Conservation (phyloP, 352 stramenopile species). For the Phytophthora pini region DNA sequence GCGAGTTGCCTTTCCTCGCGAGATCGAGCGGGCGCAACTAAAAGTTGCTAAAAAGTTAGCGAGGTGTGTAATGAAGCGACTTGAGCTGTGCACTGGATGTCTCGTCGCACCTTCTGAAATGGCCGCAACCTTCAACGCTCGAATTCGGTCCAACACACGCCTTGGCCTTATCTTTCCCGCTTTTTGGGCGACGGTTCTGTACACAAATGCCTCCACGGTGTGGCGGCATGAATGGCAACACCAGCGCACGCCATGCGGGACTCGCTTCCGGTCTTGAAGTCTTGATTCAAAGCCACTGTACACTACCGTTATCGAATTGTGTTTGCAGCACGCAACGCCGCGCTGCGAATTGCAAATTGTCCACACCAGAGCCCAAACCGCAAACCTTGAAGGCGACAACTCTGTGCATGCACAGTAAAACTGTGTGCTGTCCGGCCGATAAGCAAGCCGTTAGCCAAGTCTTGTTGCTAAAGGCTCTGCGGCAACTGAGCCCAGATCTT, state of each 20-base stretch:
- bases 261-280: conserved; percentile 7
- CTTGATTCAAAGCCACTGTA: neutral
- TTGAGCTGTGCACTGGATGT: conserved; percentile 10
- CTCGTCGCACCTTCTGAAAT: conserved; percentile 12
- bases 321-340: conserved; percentile 3
- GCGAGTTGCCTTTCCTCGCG: conserved; percentile 3
- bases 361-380: neutral
- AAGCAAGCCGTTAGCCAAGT: conserved; percentile 16
- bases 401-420: neutral
- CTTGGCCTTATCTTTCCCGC: conserved; percentile 10
- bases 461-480: conserved; percentile 23
- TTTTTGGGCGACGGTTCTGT: conserved; percentile 16
- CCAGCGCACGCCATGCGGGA: neutral
- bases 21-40: conserved; percentile 8
- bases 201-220: conserved; percentile 15
- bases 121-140: neutral
- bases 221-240: conserved; percentile 4
- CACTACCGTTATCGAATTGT: neutral
- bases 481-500: conserved; percentile 16
- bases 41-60: conserved; percentile 6
- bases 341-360: conserved; percentile 11
- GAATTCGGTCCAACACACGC: conserved; percentile 11
- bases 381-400: conserved; percentile 13
- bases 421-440: neutral
- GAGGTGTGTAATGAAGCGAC: conserved; percentile 11